Percentiles rank a stretch among this genome's conserved stretches.
Evolutionary conservation across 495 filamentous ascomycete genomes (phyloP).

Genomic region (Podospora australis): DNA sequence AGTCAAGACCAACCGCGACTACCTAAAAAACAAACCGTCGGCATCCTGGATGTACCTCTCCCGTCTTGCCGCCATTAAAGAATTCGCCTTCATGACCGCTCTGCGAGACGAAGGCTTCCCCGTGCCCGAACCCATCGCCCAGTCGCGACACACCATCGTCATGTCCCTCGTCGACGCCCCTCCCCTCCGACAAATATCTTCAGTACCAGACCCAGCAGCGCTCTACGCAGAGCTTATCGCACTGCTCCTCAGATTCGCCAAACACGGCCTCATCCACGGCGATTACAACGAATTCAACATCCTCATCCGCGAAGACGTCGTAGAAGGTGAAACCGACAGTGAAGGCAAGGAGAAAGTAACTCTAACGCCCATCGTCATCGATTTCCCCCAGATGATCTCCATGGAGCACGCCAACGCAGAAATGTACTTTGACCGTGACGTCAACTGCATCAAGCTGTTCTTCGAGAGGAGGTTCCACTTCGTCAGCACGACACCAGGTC

Average conservation of each 20-base stretch:
- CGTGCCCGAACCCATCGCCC: slow-evolving; percentile 78
- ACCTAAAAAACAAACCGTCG: slow-evolving; percentile 71
- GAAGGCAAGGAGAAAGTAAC: slow-evolving; percentile 21
- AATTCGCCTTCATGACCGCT: slow-evolving; percentile 87
- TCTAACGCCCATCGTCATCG: slow-evolving; percentile 73
- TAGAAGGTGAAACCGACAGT: slow-evolving; percentile 25
- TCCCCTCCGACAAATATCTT: slow-evolving; percentile 77
- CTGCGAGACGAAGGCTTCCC: slow-evolving; percentile 76
- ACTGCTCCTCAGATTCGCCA: slow-evolving; percentile 78
- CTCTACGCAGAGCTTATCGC: slow-evolving; percentile 87
- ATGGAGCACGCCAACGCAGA: slow-evolving; percentile 87
- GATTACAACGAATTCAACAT: slow-evolving; percentile 99
- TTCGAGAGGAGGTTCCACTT: slow-evolving; percentile 88
- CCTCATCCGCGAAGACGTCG: slow-evolving; percentile 65
- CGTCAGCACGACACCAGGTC: slow-evolving; percentile 70
- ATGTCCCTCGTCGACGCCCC: slow-evolving; percentile 89
- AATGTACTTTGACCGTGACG: slow-evolving; percentile 93
- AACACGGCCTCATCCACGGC: slow-evolving; percentile 87
- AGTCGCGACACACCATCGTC: slow-evolving; percentile 89
- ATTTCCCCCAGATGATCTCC: slow-evolving; percentile 98
- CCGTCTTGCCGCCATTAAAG: slow-evolving; percentile 82
- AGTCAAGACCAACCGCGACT: slow-evolving; percentile 92
- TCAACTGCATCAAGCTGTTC: slow-evolving; percentile 87
- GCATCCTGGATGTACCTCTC: slow-evolving; percentile 96
- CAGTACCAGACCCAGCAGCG: slow-evolving; percentile 66